Percentiles rank a stretch among this genome's conserved stretches.
Evolutionary conservation across 345 rosid genomes (phyloP).

Genomic region (Camelina neglecta): DNA sequence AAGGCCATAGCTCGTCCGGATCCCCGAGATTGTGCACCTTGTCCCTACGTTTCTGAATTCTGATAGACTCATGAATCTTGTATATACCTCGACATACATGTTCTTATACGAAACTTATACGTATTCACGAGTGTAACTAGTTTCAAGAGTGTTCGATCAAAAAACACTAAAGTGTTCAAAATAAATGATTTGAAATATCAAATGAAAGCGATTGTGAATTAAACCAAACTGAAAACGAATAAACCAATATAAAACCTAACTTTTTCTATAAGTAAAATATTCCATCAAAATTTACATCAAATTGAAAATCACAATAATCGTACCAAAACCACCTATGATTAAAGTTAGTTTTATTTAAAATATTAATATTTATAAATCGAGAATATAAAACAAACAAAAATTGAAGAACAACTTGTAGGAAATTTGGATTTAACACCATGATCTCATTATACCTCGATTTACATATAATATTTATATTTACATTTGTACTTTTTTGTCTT

Average conservation of each 20-base stretch:
- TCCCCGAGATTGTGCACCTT: constrained; percentile 37
- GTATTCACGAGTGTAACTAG: not conserved
- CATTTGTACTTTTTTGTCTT: not conserved
- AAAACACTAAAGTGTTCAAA: not conserved
- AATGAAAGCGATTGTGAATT: no score
- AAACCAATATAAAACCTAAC: not conserved
- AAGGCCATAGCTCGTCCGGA: constrained; percentile 29
- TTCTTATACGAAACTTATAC: not conserved
- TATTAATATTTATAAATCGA: not conserved
- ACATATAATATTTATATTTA: not conserved
- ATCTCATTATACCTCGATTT: not conserved
- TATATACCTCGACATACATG: not conserved
- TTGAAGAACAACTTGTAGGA: not conserved
- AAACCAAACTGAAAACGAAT: not conserved
- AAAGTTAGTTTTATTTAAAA: no score
- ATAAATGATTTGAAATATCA: no score
- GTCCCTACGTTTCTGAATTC: constrained; percentile 13
- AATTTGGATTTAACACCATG: not conserved
- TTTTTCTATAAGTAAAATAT: not conserved
- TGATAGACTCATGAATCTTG: constrained; percentile 2
- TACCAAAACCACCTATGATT: not conserved
- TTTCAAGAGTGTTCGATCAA: not conserved
- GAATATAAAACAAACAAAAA: not conserved
- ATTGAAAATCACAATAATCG: not conserved
- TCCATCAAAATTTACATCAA: not conserved